Evolutionary conservation across 1,139 yeast genomes (phyloP).

Genomic region (Scheffersomyces lignicola): DNA sequence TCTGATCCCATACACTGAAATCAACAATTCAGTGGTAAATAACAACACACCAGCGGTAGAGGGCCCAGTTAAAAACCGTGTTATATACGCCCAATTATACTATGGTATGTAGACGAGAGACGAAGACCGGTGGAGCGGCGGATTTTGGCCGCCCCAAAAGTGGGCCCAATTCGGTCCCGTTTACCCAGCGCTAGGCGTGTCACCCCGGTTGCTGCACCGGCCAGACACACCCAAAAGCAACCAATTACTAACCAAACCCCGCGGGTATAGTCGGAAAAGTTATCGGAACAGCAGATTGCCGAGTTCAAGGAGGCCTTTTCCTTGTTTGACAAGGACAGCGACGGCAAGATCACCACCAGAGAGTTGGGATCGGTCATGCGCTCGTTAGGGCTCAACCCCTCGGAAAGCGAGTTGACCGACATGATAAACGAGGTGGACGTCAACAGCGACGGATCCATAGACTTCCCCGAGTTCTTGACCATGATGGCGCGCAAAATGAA

Average conservation of each 20-base stretch:
- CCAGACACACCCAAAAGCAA: too few relatives aligned
- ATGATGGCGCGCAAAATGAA: slow-evolving; percentile 95
- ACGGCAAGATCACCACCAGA: slow-evolving; percentile 91
- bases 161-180: too few relatives aligned
- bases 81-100: too few relatives aligned
- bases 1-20: too few relatives aligned
- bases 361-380: slow-evolving; percentile 99
- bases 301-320: slow-evolving; percentile 98
- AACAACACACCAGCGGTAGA: too few relatives aligned
- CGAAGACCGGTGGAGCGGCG: too few relatives aligned
- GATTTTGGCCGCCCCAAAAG: too few relatives aligned
- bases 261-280: slow-evolving; percentile 76
- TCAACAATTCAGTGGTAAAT: too few relatives aligned
- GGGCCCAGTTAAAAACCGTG: too few relatives aligned
- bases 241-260: slow-evolving; percentile 1
- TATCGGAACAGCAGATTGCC: slow-evolving; percentile 93
- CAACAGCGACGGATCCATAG: slow-evolving; percentile 92
- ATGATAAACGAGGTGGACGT: slow-evolving; percentile 96
- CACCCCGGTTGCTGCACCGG: too few relatives aligned
- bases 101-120: too few relatives aligned
- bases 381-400: slow-evolving; percentile 94
- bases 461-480: slow-evolving; percentile 80
- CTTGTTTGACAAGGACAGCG: slow-evolving; percentile 92
- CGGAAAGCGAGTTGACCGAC: slow-evolving; percentile 93
- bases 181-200: too few relatives aligned